Base-by-base conservation (phyloP, 352 stramenopile species). In the Phytophthora sp. region DNA sequence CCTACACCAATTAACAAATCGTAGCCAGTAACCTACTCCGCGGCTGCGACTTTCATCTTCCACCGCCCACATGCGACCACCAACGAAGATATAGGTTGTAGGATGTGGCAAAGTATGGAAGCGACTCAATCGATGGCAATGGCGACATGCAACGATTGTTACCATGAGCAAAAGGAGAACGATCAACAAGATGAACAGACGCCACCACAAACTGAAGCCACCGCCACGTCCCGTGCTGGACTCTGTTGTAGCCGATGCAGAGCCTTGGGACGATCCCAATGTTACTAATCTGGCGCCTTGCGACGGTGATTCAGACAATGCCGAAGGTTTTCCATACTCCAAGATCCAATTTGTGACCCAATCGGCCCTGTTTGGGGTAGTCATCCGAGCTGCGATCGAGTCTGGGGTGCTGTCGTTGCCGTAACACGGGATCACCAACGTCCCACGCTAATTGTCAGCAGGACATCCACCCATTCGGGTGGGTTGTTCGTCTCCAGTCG, bases 341-440 rank as follows among this genome's bases (percentile, higher is more conserved):
- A 52, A 9, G 8, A 80, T 66, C 73, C 73, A 80, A 12, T 30
- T 23, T 20, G 57, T 68, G 1, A 80, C 69, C 65, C 65, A 73
- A 7, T 69, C 65, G 1, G 46, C 29, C 1, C n/a, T 45, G 36
- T 57, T 33, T 26, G 65, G 65, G 26, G 45, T 56, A 18, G 52
- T 69, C 2, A 61, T 42, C 9, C 45, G 50, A 15, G 47, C 33
- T 56, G 35, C 60, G 1, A 65, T 49, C 8, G 45, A 26, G 3
- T 61, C 36, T 15, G 69, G 58, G 9, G 63, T 23, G 11, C 21
- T 63, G 16, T 58, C 26, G 7, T 56, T 69, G 2, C 61, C 53
- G 51, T 78, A 77, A 13, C 76, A 84, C 0, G 76, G 76, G 4
- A 82, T 62, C 7, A 70, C 47, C n/a, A 78, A 20, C 5, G 76